Conservation (phyloP, 352 stramenopile species). For the Globisporangium emineosum region DNA sequence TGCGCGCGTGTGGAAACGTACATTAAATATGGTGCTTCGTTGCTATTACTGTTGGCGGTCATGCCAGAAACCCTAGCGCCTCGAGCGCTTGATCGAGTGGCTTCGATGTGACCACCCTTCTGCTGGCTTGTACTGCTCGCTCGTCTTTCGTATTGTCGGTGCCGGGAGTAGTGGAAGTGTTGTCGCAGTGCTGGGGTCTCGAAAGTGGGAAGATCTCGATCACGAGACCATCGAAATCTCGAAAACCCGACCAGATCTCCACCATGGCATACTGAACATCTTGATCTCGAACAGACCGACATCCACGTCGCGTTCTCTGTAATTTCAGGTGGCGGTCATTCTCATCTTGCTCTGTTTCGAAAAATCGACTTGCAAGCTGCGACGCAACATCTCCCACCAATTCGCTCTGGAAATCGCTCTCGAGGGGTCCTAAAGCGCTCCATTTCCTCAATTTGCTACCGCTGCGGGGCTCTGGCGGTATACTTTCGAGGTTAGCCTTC, state of each 20-base stretch:
- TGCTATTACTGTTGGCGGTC: too few species aligned
- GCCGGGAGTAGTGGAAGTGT: background rate
- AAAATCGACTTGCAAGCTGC: background rate
- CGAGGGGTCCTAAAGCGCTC: background rate
- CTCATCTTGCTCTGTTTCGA: background rate
- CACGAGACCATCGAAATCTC: conserved; percentile 3
- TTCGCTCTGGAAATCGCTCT: background rate
- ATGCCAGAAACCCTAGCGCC: background rate
- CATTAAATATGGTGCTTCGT: too few species aligned
- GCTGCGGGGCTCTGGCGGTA: background rate
- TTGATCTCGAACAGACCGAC: background rate
- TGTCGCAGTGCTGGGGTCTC: background rate
- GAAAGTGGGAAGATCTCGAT: conserved; percentile 1
- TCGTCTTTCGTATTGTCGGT: background rate
- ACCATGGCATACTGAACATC: background rate
- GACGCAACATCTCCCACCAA: background rate
- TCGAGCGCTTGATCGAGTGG: background rate
- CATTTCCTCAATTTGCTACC: background rate
- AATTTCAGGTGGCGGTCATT: background rate
- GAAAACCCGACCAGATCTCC: conserved; percentile 9
- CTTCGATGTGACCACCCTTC: background rate
- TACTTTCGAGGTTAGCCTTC: background rate
- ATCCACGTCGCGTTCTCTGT: background rate
- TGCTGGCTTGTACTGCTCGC: background rate
- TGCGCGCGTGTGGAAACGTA: too few species aligned